Evolutionary conservation across 2,329 filamentous ascomycete genomes (phyloP).

Genomic region (Alternaria dauci): DNA sequence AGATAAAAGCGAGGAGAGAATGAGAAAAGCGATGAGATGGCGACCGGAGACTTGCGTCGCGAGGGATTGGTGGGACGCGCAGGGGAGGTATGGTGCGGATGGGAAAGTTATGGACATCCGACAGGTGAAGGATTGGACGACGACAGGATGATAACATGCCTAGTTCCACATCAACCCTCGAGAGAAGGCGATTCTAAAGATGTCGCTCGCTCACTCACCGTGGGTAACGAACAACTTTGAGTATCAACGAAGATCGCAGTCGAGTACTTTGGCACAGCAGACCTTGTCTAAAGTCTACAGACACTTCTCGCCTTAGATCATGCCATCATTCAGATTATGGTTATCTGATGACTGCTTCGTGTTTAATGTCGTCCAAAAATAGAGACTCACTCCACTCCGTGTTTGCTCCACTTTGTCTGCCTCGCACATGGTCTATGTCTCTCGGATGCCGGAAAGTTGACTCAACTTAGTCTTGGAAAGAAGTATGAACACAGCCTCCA

Average conservation of each 20-base stretch:
- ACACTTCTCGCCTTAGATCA: background rate
- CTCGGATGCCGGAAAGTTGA: background rate
- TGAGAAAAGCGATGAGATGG: constrained; percentile 59
- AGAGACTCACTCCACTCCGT: constrained; percentile 11
- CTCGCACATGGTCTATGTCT: background rate
- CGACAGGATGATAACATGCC: background rate
- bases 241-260: background rate
- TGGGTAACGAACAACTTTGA: background rate
- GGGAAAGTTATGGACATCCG: constrained; percentile 60
- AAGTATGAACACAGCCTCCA: background rate
- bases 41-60: constrained; percentile 59
- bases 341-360: background rate
- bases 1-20: constrained; percentile 51
- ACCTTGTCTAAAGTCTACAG: background rate
- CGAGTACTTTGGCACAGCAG: background rate
- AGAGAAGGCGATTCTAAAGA: background rate
- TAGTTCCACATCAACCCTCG: background rate
- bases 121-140: constrained; percentile 44
- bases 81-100: constrained; percentile 59
- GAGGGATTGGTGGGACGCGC: constrained; percentile 59
- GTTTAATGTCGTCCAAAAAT: background rate
- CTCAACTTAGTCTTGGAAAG: background rate
- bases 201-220: background rate
- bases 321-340: background rate
- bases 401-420: background rate